A percentile compares a stretch with the other conserved stretches of the same genome.
Conservation (phyloP, 768 basidiomycete species). For the Naganishia kalamii region DNA sequence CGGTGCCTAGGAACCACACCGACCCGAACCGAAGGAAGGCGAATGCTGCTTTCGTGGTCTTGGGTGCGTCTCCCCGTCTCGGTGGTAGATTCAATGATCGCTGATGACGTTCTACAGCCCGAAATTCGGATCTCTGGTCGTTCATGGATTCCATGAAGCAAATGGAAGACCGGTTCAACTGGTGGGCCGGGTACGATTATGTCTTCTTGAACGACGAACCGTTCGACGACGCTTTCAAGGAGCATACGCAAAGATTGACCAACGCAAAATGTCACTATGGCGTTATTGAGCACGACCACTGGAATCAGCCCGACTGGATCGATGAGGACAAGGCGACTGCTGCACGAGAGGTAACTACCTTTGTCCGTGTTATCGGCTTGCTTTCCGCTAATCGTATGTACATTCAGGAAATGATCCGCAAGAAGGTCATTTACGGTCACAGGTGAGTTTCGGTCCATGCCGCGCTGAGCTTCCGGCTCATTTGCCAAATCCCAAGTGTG, state of each 20-base stretch:
- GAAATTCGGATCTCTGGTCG: constrained; percentile 46
- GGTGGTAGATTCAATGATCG: not conserved
- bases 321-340: constrained; percentile 63
- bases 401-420: constrained; percentile 54
- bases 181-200: constrained; percentile 68
- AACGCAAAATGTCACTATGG: constrained; percentile 61
- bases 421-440: constrained; percentile 57
- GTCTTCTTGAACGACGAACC: constrained; percentile 76
- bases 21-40: constrained; percentile 52
- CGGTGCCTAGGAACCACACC: constrained; percentile 11
- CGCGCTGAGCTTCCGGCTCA: not conserved
- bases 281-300: constrained; percentile 57
- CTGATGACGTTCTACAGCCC: constrained; percentile 13
- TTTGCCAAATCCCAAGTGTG: constrained; percentile 26
- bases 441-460: not conserved
- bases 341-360: constrained; percentile 48
- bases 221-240: constrained; percentile 67
- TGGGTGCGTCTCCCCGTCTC: constrained; percentile 48
- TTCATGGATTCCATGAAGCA: constrained; percentile 64
- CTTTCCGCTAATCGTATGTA: not conserved
- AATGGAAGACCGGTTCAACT: constrained; percentile 83
- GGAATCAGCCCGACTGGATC: constrained; percentile 71
- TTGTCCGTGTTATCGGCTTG: not conserved
- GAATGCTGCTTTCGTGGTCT: constrained; percentile 74
- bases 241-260: constrained; percentile 55